Evolutionary conservation across 768 basidiomycete genomes (phyloP).

Genomic region (Trametes cinnabarina): DNA sequence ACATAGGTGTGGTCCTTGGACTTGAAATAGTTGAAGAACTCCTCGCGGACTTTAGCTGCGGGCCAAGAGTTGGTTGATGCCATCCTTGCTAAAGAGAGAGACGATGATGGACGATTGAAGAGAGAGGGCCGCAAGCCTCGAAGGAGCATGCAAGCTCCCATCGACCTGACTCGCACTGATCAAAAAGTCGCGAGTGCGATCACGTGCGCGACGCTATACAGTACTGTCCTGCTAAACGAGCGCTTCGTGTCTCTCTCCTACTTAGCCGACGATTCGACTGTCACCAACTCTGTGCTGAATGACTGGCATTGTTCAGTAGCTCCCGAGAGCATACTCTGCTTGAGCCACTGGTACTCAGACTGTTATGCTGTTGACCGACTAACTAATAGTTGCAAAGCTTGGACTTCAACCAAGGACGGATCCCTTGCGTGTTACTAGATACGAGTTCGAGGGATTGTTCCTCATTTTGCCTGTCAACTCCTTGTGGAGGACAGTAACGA

Average conservation of each 20-base stretch:
- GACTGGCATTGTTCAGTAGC: too few species aligned
- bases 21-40: conserved; percentile 89
- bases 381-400: too few species aligned
- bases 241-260: conserved; percentile 1
- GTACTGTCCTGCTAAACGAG: not conserved
- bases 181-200: conserved; percentile 18
- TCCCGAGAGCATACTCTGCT: too few species aligned
- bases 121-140: conserved; percentile 12
- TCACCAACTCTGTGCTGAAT: too few species aligned
- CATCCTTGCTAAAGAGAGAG: conserved; percentile 14
- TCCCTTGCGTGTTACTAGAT: too few species aligned
- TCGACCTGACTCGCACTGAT: conserved; percentile 20
- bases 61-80: conserved; percentile 53
- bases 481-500: too few species aligned
- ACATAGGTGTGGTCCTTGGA: conserved; percentile 82
- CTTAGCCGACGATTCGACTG: conserved; percentile 11
- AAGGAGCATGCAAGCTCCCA: conserved; percentile 17
- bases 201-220: conserved; percentile 6
- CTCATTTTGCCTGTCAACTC: too few species aligned
- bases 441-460: too few species aligned
- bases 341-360: too few species aligned
- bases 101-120: conserved; percentile 16
- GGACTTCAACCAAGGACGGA: too few species aligned
- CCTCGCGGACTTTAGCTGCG: conserved; percentile 76
- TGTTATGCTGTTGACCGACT: too few species aligned